phyloP scores from a whole-genome alignment of 768 basidiomycete species.

The Mycena crocata region DNA sequence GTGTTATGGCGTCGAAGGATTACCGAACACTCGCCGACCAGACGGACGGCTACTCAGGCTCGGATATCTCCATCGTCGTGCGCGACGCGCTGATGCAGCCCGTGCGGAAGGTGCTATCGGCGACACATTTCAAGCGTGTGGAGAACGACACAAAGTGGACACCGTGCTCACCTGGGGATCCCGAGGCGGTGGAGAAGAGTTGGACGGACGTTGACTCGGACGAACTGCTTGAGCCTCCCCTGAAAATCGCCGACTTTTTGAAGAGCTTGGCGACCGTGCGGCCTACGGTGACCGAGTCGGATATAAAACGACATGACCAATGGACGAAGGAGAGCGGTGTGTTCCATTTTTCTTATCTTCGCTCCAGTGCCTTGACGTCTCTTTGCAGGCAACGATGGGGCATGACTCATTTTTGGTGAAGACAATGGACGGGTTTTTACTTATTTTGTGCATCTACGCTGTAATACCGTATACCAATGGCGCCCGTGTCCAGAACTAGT shows the following conservation, averaged over 20 bases:
- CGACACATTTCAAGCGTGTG: slow-evolving; percentile 91
- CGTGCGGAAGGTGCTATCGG: slow-evolving; percentile 93
- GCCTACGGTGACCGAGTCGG: slow-evolving; percentile 89
- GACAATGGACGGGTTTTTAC: not conserved
- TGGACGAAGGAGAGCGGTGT: slow-evolving; percentile 89
- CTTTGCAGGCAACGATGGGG: slow-evolving; percentile 45
- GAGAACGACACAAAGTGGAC: slow-evolving; percentile 75
- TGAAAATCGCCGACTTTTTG: slow-evolving; percentile 84
- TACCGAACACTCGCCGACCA: slow-evolving; percentile 83
- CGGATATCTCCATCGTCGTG: slow-evolving; percentile 94
- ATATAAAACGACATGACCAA: slow-evolving; percentile 85
- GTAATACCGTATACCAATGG: slow-evolving; percentile 27
- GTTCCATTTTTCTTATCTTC: slow-evolving; percentile 34
- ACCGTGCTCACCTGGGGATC: slow-evolving; percentile 95
- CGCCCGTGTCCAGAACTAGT: too few relatives aligned
- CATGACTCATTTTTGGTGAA: slow-evolving; percentile 34
- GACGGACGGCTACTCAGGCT: slow-evolving; percentile 96
- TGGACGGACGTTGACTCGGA: slow-evolving; percentile 92
- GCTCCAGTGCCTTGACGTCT: slow-evolving; percentile 8
- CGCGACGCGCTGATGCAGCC: slow-evolving; percentile 99
- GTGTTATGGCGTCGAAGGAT: slow-evolving; percentile 81
- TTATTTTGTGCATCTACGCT: slow-evolving; percentile 32
- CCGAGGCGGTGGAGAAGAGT: slow-evolving; percentile 84
- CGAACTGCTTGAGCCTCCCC: slow-evolving; percentile 89
- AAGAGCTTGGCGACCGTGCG: slow-evolving; percentile 81